phyloP scores from a whole-genome alignment of 192 early-diverging fungal species.

The Coemansia biformis region DNA sequence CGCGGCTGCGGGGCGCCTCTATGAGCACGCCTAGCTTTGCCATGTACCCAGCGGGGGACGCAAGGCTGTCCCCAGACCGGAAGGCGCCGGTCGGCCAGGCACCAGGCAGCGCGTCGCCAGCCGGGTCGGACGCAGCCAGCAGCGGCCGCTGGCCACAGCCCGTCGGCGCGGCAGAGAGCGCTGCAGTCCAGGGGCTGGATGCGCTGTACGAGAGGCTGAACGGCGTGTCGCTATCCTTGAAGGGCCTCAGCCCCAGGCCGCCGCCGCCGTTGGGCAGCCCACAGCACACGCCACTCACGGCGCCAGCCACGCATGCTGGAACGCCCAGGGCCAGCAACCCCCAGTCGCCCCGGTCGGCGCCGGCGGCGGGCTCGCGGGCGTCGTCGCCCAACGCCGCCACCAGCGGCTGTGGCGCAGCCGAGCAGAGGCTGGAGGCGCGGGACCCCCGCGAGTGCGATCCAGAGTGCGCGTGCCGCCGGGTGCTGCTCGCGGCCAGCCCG shows the following conservation, averaged over 20 bases:
- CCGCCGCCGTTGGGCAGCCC: conserved; percentile 5
- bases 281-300: neutral
- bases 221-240: conserved; percentile 35
- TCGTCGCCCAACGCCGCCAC: conserved; percentile 17
- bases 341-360: neutral
- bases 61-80: conserved; percentile 19
- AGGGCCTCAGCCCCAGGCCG: conserved; percentile 27
- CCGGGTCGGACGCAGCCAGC: conserved; percentile 2
- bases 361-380: conserved; percentile 19
- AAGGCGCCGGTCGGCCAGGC: conserved; percentile 15
- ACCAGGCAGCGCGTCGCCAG: conserved; percentile 8
- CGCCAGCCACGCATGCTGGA: conserved; percentile 11
- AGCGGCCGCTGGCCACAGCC: conserved; percentile 3
- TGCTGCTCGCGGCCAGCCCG: conserved; percentile 38
- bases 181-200: conserved; percentile 34
- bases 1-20: conserved; percentile 7
- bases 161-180: conserved; percentile 2
- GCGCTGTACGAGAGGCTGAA: conserved; percentile 35
- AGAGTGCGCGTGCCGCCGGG: conserved; percentile 34
- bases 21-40: conserved; percentile 40
- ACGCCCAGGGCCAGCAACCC: neutral
- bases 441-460: conserved; percentile 19
- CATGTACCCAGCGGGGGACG: conserved; percentile 20
- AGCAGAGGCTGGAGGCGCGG: conserved; percentile 3
- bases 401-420: conserved; percentile 5